These are phyloP conservation scores for Syzygium grande DNA, from an alignment of 345 rosid species.

Conservation along the genomic window DNA sequence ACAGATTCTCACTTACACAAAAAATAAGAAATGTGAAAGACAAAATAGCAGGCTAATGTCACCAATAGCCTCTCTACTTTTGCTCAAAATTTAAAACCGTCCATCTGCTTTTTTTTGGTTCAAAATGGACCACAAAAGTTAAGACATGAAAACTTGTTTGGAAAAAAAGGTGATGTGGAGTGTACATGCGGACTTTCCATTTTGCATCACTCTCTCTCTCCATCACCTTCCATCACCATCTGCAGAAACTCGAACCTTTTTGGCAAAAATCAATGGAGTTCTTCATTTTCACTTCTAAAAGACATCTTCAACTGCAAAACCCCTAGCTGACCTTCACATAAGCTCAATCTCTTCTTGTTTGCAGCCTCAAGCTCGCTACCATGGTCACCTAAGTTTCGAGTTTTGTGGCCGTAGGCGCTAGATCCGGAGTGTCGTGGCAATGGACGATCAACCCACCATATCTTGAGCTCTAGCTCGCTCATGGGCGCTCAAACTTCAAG, in stretches of 20 bases:
- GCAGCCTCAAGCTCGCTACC: background rate
- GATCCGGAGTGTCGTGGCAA: background rate
- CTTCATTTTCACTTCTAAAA: background rate
- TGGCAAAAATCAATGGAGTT: background rate
- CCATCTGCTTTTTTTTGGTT: background rate
- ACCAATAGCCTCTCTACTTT: background rate
- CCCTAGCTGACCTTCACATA: background rate
- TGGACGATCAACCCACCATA: background rate
- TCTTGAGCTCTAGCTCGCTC: background rate
- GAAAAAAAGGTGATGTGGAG: background rate
- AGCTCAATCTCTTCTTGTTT: background rate
- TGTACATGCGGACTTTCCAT: background rate
- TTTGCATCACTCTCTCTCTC: background rate
- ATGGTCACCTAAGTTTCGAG: background rate
- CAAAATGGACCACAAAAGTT: background rate
- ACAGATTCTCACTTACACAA: background rate
- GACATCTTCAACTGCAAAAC: background rate
- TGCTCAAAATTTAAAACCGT: background rate
- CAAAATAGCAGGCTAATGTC: background rate
- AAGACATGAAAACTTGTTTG: background rate
- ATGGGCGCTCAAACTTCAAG: background rate
- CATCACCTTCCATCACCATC: background rate
- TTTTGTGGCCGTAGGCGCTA: background rate
- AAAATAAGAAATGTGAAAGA: background rate
- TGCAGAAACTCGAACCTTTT: background rate